phyloP scores from a whole-genome alignment of 345 rosid genomes.

The Viola odorata region DNA sequence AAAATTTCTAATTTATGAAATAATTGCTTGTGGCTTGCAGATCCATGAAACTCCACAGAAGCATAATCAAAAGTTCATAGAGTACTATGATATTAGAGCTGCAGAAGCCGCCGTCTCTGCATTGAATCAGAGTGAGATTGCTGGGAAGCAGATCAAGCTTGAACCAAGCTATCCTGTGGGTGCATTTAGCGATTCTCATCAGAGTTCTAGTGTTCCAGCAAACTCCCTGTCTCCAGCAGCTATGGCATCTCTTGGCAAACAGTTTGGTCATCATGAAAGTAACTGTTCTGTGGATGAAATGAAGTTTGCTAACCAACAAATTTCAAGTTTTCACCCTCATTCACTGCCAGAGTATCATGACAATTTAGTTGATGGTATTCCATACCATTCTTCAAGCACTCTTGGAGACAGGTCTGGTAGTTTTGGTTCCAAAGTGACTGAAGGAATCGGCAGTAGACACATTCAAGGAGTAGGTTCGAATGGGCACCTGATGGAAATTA shows the following conservation, averaged over 20 bases:
- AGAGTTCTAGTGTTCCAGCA: constrained; percentile 56
- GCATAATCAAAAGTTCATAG: constrained; percentile 17
- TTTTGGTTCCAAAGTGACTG: constrained; percentile 24
- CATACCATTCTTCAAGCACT: constrained; percentile 44
- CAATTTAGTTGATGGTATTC: constrained; percentile 50
- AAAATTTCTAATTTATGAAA: not conserved
- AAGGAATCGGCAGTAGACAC: constrained; percentile 52
- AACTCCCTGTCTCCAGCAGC: constrained; percentile 60
- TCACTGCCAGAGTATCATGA: constrained; percentile 74
- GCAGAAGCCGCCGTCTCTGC: constrained; percentile 31
- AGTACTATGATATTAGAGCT: constrained; percentile 27
- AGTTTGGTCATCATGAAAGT: constrained; percentile 46
- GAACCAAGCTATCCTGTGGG: constrained; percentile 17
- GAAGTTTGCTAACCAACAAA: constrained; percentile 44
- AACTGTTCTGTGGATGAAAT: constrained; percentile 47
- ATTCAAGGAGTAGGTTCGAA: constrained; percentile 42
- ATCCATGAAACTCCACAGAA: constrained; percentile 19
- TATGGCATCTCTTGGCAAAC: constrained; percentile 46
- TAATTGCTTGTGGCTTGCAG: constrained; percentile 19
- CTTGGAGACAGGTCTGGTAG: constrained; percentile 29
- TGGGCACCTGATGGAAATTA: constrained; percentile 37
- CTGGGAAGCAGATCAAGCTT: constrained; percentile 31
- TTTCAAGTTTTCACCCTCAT: constrained; percentile 65
- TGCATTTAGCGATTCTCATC: constrained; percentile 16
- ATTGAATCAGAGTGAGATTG: constrained; percentile 21